These are phyloP conservation scores for Metschnikowia picachoensis DNA, from an alignment of 805 yeast genomes.

Conservation along the genomic window DNA sequence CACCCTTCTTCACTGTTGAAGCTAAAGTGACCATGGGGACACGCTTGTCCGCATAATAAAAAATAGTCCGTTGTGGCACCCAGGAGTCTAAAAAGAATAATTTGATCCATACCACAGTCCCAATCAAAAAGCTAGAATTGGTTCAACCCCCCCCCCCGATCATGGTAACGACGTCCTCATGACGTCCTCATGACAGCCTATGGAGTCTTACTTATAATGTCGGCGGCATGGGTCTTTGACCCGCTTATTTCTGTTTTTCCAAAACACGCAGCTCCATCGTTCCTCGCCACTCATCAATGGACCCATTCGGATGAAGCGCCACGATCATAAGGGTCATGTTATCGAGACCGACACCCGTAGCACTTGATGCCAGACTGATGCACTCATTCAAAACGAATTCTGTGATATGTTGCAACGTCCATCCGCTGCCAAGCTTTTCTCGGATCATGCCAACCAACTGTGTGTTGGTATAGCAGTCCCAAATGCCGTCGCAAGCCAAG, in stretches of 20 bases:
- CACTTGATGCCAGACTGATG: slow-evolving; percentile 64
- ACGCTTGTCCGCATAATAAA: too few relatives aligned
- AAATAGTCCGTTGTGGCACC: too few relatives aligned
- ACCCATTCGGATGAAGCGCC: slow-evolving; percentile 48
- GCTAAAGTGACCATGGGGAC: too few relatives aligned
- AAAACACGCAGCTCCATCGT: slow-evolving; percentile 39
- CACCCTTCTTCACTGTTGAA: too few relatives aligned
- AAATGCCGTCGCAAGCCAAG: slow-evolving; percentile 45
- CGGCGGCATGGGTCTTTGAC: too few relatives aligned
- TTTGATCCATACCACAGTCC: too few relatives aligned
- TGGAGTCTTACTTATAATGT: too few relatives aligned
- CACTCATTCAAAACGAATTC: slow-evolving; percentile 62
- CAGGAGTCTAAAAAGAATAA: too few relatives aligned
- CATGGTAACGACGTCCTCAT: too few relatives aligned
- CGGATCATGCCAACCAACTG: slow-evolving; percentile 53
- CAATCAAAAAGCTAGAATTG: too few relatives aligned
- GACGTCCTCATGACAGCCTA: too few relatives aligned
- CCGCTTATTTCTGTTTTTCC: neutral
- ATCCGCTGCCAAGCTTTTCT: slow-evolving; percentile 53
- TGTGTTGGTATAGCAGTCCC: slow-evolving; percentile 51
- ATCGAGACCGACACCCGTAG: slow-evolving; percentile 78
- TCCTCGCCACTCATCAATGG: slow-evolving; percentile 56
- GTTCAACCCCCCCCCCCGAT: too few relatives aligned
- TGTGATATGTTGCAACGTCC: slow-evolving; percentile 54
- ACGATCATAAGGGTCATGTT: slow-evolving; percentile 75